Percentiles rank a stretch among this genome's conserved stretches.
Conservation (phyloP, 805 yeast species). For the Tetrapisispora namnaoensis region DNA sequence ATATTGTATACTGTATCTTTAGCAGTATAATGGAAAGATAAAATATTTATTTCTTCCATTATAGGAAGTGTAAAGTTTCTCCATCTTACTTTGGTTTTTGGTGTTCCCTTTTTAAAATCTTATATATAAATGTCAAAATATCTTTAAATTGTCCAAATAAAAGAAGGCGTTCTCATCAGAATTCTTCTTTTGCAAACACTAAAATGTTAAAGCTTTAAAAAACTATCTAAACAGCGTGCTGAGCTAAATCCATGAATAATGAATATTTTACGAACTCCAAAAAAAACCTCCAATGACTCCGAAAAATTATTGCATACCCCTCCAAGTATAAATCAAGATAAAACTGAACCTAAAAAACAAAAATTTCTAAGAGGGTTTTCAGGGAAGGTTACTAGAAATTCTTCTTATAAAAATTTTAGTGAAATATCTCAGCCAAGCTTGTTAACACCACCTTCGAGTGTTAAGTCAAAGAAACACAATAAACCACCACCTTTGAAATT, state of each 20-base stretch:
- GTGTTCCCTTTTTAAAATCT: too few relatives aligned
- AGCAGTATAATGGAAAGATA: too few relatives aligned
- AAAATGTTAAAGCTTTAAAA: too few relatives aligned
- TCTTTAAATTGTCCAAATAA: too few relatives aligned
- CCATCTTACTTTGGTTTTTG: too few relatives aligned
- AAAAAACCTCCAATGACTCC: conserved; percentile 8
- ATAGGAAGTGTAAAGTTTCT: too few relatives aligned
- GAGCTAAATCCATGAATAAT: not conserved
- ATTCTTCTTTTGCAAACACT: too few relatives aligned
- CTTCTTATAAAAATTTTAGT: conserved; percentile 9
- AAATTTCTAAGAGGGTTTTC: conserved; percentile 22
- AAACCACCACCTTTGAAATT: conserved; percentile 1
- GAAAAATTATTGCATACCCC: conserved; percentile 23
- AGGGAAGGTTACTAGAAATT: conserved; percentile 18
- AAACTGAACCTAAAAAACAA: conserved; percentile 7
- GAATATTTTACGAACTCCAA: conserved; percentile 12
- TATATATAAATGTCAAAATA: too few relatives aligned
- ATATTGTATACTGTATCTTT: too few relatives aligned
- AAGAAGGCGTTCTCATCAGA: too few relatives aligned
- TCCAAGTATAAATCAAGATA: conserved; percentile 23
- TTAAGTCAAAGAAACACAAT: conserved; percentile 3
- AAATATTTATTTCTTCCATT: too few relatives aligned
- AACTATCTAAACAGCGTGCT: not conserved
- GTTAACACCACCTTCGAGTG: conserved; percentile 21
- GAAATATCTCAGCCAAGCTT: conserved; percentile 10